Evolutionary conservation across 495 filamentous ascomycete species (phyloP).

Genomic region (Penicillium bovifimosum): DNA sequence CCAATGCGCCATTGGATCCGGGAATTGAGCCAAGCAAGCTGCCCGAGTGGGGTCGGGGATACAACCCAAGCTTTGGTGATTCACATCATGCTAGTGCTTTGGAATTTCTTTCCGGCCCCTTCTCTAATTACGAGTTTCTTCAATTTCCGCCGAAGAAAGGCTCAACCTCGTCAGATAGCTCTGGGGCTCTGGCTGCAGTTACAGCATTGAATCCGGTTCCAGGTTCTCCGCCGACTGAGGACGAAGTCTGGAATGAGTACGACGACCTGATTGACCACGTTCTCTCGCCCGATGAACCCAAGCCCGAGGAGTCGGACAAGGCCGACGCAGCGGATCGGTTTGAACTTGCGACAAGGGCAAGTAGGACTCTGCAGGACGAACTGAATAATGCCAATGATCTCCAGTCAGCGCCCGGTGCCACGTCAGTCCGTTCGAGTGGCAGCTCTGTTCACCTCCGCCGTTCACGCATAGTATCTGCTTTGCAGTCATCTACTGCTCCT

Average conservation of each 20-base stretch:
- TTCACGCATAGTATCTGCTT: constrained; percentile 37
- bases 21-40: constrained; percentile 11
- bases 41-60: constrained; percentile 20
- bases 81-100: constrained; percentile 29
- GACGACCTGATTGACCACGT: constrained; percentile 81
- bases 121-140: constrained; percentile 55
- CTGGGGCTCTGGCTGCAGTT: constrained; percentile 52
- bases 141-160: constrained; percentile 65
- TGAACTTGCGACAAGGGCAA: constrained; percentile 38
- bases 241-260: constrained; percentile 94
- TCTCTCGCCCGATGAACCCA: constrained; percentile 45
- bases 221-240: constrained; percentile 58
- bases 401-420: constrained; percentile 9
- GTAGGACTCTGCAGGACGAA: constrained; percentile 37
- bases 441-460: constrained; percentile 38
- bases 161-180: constrained; percentile 66
- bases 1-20: constrained; percentile 10
- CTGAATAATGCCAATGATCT: constrained; percentile 20
- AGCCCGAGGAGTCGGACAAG: constrained; percentile 6
- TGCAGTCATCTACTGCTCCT: constrained; percentile 36
- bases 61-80: constrained; percentile 36
- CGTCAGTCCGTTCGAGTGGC: constrained; percentile 26
- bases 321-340: constrained; percentile 24
- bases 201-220: constrained; percentile 58
- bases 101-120: constrained; percentile 38